Evolutionary conservation across 2,329 filamentous ascomycete species (phyloP).

Genomic region (Lasiodiplodia theobromae): DNA sequence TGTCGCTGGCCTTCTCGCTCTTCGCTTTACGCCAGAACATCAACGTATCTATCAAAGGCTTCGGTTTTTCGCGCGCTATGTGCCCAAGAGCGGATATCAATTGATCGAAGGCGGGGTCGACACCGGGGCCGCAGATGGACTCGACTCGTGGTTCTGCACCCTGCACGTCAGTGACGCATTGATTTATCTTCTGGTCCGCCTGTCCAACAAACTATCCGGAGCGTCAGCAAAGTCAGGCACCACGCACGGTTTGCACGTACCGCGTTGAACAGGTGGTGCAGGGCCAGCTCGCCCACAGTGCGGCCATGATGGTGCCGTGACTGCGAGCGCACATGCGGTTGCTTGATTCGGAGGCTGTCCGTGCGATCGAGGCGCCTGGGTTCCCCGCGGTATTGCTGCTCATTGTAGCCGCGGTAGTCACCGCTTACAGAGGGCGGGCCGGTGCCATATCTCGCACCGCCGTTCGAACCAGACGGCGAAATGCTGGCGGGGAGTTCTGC

Average conservation of each 20-base stretch:
- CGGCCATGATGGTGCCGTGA: slow-evolving; percentile 72
- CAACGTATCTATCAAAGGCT: slow-evolving; percentile 92
- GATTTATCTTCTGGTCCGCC: slow-evolving; percentile 94
- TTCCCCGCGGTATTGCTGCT: slow-evolving; percentile 23
- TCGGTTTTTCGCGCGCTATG: slow-evolving; percentile 92
- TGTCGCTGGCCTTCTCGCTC: slow-evolving; percentile 75
- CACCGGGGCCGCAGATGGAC: slow-evolving; percentile 85
- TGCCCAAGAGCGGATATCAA: slow-evolving; percentile 91
- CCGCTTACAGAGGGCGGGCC: slow-evolving; percentile 28
- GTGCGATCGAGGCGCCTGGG: slow-evolving; percentile 52
- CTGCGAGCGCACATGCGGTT: slow-evolving; percentile 77
- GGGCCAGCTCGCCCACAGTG: slow-evolving; percentile 96
- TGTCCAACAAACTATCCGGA: slow-evolving; percentile 79
- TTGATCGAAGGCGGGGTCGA: slow-evolving; percentile 90
- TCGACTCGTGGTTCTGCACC: slow-evolving; percentile 87
- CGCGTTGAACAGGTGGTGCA: slow-evolving; percentile 95
- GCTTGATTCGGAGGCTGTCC: slow-evolving; percentile 66
- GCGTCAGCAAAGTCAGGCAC: slow-evolving; percentile 29
- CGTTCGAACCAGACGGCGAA: slow-evolving; percentile 32
- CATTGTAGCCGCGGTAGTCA: slow-evolving; percentile 33
- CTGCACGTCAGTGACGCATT: slow-evolving; percentile 80
- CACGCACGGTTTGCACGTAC: slow-evolving; percentile 51
- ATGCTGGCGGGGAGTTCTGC: slow-evolving; percentile 46
- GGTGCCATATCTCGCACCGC: slow-evolving; percentile 33
- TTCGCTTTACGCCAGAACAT: slow-evolving; percentile 99